phyloP scores from a whole-genome alignment of 768 basidiomycete genomes.

The Podaxis carcinomalis region DNA sequence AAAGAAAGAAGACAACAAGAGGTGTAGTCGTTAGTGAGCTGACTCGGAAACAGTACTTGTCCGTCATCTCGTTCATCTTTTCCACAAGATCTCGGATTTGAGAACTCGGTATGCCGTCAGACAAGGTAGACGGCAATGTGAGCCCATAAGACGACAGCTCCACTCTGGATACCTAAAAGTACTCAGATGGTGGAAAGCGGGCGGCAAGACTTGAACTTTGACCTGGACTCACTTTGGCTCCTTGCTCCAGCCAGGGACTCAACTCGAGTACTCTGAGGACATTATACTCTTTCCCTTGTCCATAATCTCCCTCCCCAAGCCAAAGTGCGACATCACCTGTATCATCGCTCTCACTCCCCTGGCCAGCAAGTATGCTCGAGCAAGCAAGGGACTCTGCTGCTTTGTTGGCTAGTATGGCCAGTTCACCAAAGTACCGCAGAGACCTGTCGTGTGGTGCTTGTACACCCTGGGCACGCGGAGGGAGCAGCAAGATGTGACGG shows the following conservation, averaged over 20 bases:
- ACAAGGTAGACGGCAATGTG: constrained; percentile 2
- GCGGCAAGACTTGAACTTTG: not conserved
- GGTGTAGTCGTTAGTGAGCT: constrained; percentile 15
- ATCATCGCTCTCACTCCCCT: constrained; percentile 54
- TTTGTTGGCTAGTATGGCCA: constrained; percentile 34
- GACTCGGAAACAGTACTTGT: constrained; percentile 25
- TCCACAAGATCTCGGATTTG: not conserved
- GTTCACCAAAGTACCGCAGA: constrained; percentile 22
- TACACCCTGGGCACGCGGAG: constrained; percentile 5
- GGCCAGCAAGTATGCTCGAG: constrained; percentile 52
- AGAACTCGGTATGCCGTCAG: constrained; percentile 6
- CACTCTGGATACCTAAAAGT: not conserved
- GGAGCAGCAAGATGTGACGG: constrained; percentile 18
- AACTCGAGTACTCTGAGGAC: constrained; percentile 17
- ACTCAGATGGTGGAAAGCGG: not conserved
- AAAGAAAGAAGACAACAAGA: constrained; percentile 31
- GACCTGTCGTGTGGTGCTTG: not conserved
- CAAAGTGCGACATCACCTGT: constrained; percentile 49
- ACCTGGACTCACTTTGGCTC: constrained; percentile 2
- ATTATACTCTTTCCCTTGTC: constrained; percentile 15
- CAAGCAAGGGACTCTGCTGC: constrained; percentile 36
- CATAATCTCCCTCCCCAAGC: constrained; percentile 41
- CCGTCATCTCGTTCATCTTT: constrained; percentile 13
- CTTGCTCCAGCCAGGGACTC: constrained; percentile 11
- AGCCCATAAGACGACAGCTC: not conserved